These are phyloP conservation scores for Apiospora rasikravindrae DNA, from an alignment of 2,329 filamentous ascomycete species.

Conservation along the genomic window DNA sequence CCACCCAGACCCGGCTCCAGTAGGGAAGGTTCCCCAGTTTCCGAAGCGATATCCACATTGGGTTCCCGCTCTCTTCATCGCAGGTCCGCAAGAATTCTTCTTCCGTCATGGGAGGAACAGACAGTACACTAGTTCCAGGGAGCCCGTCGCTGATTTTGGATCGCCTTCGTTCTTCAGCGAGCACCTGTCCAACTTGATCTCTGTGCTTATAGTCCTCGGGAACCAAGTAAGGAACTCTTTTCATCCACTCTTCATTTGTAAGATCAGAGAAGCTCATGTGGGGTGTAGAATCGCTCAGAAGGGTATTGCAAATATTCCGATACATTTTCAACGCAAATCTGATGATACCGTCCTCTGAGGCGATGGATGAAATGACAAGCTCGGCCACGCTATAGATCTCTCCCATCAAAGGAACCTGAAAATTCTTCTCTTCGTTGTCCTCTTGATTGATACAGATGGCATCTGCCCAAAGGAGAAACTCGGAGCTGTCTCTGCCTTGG, in stretches of 20 bases:
- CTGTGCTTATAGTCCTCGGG: not conserved
- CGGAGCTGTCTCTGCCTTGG: not conserved
- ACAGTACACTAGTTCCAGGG: too few species aligned
- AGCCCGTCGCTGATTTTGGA: too few species aligned
- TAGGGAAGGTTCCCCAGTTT: not conserved
- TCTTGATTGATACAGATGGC: not conserved
- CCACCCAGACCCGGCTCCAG: not conserved
- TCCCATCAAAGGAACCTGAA: not conserved
- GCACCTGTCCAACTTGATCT: not conserved
- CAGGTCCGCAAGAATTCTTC: not conserved
- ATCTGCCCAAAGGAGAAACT: not conserved
- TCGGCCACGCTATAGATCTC: not conserved
- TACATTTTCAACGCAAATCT: not conserved
- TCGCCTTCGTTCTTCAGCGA: too few species aligned
- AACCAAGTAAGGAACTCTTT: not conserved
- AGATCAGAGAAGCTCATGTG: not conserved
- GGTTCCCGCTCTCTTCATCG: not conserved
- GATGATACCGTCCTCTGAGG: not conserved
- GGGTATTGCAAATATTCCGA: not conserved
- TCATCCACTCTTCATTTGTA: not conserved
- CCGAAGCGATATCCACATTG: not conserved
- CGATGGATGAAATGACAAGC: not conserved
- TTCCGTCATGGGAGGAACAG: not conserved
- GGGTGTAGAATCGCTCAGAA: not conserved
- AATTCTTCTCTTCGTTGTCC: not conserved